Base-by-base conservation (phyloP, 352 stramenopile species). In the Globisporangium acanthophoron region DNA sequence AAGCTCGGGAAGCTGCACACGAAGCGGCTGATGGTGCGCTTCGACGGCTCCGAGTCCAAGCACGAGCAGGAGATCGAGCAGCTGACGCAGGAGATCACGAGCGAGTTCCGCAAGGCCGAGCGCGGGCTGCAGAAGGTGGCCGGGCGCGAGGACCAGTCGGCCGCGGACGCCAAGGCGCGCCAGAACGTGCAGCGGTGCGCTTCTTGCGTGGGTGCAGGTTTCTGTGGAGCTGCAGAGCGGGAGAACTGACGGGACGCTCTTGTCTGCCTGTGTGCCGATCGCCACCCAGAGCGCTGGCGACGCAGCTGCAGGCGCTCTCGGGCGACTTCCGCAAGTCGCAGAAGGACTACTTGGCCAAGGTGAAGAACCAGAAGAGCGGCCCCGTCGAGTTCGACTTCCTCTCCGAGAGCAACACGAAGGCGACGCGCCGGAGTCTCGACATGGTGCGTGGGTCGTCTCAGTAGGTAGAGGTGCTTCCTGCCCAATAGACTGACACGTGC, bases 351-450 rank as follows among this genome's bases (percentile, higher is more conserved):
- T 71, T 99, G 21, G 77, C 75, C 21, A 89, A 94, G 59, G 88
- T 99, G 7, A 98, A 98, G 67, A 87, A 94, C 35, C 97, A 99
- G 75, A 99, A 99, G 71, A 87, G 92, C 60, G 96, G 92, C n/a
- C 85, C 88, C 5, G 90, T 85, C 50, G 91, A 97, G 67, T 91
- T 90, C 59, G 80, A 97, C 70, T 98, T 98, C 70, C 59, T 95
- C 11, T 84, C 78, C 27, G 81, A 93, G 48, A 82, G 80, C 51
- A 85, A 89, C 33, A 66, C 65, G 54, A 87, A 85, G 55, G 67
- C 71, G 46, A 76, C 75, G 45, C 78, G 80, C 49, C 66, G 78
- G 52, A 78, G 69, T 46, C 66, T 75, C 48, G 77, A 84, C 43
- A 81, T 80, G 66, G 76, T 85, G 54, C 39, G 66, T n/a, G 6